A percentile compares a stretch with the other conserved stretches of the same genome.
phyloP scores from a whole-genome alignment of 75 land plant species.

The Larix kaempferi region DNA sequence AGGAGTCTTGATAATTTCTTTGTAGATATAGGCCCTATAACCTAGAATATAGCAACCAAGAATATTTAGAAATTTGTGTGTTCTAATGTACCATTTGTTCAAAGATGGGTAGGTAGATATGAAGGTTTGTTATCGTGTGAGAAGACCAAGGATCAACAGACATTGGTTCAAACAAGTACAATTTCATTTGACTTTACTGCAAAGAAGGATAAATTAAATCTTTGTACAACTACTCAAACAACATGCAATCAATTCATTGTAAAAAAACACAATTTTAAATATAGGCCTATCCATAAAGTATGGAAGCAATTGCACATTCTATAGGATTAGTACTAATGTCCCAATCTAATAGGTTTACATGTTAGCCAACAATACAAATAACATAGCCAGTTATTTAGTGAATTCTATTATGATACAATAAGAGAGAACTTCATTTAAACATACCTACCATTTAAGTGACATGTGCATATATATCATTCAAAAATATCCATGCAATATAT shows the following conservation, averaged over 20 bases:
- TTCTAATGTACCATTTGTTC: conserved; percentile 70
- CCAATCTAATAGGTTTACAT: neutral
- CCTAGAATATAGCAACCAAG: no score
- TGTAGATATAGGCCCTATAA: no score
- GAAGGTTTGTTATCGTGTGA: conserved; percentile 16
- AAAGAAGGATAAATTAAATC: neutral
- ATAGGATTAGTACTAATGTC: neutral
- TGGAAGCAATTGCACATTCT: neutral
- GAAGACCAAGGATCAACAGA: neutral
- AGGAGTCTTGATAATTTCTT: conserved; percentile 86
- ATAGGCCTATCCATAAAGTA: neutral
- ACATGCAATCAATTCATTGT: neutral
- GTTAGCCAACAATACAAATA: neutral
- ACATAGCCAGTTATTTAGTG: no score
- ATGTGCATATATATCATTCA: no score
- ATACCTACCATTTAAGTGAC: no score
- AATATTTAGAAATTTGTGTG: no score
- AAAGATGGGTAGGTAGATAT: conserved; percentile 89
- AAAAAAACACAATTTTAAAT: neutral
- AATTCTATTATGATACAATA: no score
- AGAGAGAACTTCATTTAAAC: no score
- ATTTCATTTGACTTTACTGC: neutral
- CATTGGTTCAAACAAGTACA: no score
- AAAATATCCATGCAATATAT: no score
- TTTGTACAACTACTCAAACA: neutral